Percentiles rank a stretch among this genome's conserved stretches.
Conservation (phyloP, 371 early-diverging fungal genomes). For the Nematocida parisii region DNA sequence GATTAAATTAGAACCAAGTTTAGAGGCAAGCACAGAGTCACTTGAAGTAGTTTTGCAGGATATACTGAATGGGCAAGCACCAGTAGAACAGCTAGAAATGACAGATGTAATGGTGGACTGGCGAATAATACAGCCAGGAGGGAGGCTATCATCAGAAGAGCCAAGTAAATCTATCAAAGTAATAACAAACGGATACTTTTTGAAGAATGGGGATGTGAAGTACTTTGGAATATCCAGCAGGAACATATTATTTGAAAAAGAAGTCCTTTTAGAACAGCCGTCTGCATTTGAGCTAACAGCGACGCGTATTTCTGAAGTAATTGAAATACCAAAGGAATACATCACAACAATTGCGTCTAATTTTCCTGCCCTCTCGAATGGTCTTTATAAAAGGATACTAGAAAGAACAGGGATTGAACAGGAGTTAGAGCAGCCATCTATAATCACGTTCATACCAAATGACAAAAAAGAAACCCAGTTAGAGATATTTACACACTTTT, state of each 20-base stretch:
- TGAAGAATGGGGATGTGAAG: constrained; percentile 46
- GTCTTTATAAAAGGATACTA: constrained; percentile 24
- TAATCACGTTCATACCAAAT: constrained; percentile 34
- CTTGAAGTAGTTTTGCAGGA: neutral
- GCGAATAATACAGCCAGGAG: constrained; percentile 45
- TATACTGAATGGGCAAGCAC: neutral
- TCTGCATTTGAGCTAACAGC: constrained; percentile 18
- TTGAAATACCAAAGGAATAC: constrained; percentile 55
- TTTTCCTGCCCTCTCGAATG: neutral
- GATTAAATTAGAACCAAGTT: neutral
- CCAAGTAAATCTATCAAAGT: constrained; percentile 1
- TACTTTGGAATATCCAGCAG: constrained; percentile 46
- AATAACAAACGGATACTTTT: constrained; percentile 38
- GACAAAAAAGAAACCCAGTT: constrained; percentile 33
- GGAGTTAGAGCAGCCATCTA: constrained; percentile 25
- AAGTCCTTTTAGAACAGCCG: constrained; percentile 4
- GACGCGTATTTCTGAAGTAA: constrained; percentile 38
- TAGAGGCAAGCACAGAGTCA: neutral
- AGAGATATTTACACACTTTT: constrained; percentile 47
- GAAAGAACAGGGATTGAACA: constrained; percentile 19
- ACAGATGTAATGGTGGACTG: constrained; percentile 40
- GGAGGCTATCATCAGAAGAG: constrained; percentile 4
- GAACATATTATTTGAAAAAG: constrained; percentile 41
- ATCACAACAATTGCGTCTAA: neutral
- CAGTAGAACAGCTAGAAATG: constrained; percentile 9